Base-by-base conservation (phyloP, 2,329 filamentous ascomycete species). In the Cercospora zeina region DNA sequence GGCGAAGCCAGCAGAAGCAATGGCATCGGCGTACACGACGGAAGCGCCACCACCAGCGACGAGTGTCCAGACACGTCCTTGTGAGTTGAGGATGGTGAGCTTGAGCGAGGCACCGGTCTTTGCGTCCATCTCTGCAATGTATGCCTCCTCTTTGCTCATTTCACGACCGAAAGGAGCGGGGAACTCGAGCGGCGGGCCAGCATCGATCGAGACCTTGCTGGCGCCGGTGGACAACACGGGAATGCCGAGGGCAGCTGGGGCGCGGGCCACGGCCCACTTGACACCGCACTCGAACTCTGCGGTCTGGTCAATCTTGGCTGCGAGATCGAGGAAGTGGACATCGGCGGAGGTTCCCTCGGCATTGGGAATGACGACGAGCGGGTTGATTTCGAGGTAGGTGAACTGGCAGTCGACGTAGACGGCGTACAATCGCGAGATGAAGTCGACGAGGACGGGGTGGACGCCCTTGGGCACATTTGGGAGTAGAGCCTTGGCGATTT, bases 391-490 rank as follows among this genome's bases (percentile, higher is more conserved):
- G 72, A 99, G 91, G 84, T 99, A 99, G 75, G 95, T 97, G 87
- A 99, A 99, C 81, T 99, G 95, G 87, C 91, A 96, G 85, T 99
- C 95, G 69, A 97, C 95, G 76, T 97, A 99, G 82, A 99, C 95
- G 73, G 93, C 95, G 78, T 99, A 99, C 70, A 99, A 85, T 73
- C 95, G 89, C 75, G 91, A 91, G 83, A 99, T 99, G 86, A 99
- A 99, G 85, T 99, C 95, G 67, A 99, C 90, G 64, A 99, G 87
- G 75, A 99, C 95, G 76, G 96, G 97, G 87, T 99, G 95, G 57
- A 99, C 85, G 77, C 93, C 93, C 82, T 91, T 82, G 73, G 95
- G 95, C 51, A 99, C 92, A 80, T 99, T 95, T 81, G 88, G 93
- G 77, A 99, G 84, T 66, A 99, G 87, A 63, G 87, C 83, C 59